Base-by-base conservation (phyloP, 768 basidiomycete species). In the Daedalea quercina region DNA sequence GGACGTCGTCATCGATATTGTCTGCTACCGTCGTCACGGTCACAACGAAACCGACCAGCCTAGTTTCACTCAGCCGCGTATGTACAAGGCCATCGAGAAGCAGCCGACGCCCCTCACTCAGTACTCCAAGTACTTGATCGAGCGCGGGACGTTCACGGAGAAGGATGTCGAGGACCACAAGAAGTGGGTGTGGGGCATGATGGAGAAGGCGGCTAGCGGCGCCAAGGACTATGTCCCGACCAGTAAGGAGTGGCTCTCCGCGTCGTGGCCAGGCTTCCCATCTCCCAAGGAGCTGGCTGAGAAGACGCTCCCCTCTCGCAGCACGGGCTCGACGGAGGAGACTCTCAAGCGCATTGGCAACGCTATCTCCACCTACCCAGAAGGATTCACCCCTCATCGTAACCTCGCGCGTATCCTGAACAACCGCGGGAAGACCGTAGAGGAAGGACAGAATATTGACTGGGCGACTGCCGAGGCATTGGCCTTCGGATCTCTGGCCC, bases 21-120 rank as follows among this genome's bases (percentile, higher is more conserved):
- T 99, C 53, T 99, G 96, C 73, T 99, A 97, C 75, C 90, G 96
- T 58, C 92, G 94, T 51, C 84, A 98, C 66, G 96, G 96, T n/a
- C 96, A 99, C 74, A 99, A 99, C 69, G 96, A 99, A 71, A 97
- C 94, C 9, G 96, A 99, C 66, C 96, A 99, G 69, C 96, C 96
- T 23, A 88, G 83, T 69, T 99, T 99, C 76, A 98, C 96, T 9
- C 96, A 99, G 69, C 96, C 96, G 7, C 80, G 90, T 58, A 99
- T 98, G 96, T 99, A 99, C 77, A 80, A 92, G 69, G 91, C 94
- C 26, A 96, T 99, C 66, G 84, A 85, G 72, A 88, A 90, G 63
- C 93, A 98, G 70, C 90, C 89, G 1, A 94, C 94, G 1, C 82
- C 94, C 3, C 78, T 98, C 50, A 87, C 90, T 7, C 81, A 92